phyloP scores from a whole-genome alignment of 2,329 filamentous ascomycete genomes.

The Colletotrichum orbiculare region DNA sequence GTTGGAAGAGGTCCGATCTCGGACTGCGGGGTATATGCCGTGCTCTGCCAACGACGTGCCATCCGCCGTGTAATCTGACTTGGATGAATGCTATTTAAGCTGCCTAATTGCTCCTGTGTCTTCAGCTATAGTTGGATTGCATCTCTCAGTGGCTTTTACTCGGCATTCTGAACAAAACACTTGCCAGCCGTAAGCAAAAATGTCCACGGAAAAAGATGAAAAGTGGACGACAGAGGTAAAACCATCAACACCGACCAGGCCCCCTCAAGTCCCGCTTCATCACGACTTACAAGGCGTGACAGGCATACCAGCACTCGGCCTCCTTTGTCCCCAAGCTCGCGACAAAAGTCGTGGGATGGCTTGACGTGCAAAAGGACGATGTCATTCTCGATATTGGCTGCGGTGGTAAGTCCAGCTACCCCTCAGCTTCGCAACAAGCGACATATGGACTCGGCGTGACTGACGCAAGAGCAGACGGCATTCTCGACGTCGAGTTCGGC shows the following conservation, averaged over 20 bases:
- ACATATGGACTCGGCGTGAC: not conserved
- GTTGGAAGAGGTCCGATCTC: conserved; percentile 35
- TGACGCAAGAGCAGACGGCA: conserved; percentile 58
- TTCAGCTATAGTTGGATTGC: too few relatives aligned
- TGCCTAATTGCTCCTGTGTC: too few relatives aligned
- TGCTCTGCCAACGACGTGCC: not conserved
- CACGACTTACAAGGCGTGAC: conserved; percentile 11
- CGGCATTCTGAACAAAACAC: not conserved
- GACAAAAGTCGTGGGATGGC: conserved; percentile 66
- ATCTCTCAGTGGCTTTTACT: not conserved
- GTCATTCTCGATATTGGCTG: conserved; percentile 72
- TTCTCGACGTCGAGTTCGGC: conserved; percentile 66
- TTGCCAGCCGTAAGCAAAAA: conserved; percentile 12
- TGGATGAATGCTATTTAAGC: not conserved
- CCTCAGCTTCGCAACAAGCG: not conserved
- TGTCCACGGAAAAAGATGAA: conserved; percentile 45
- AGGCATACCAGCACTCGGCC: conserved; percentile 71
- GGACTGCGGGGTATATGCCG: conserved; percentile 13
- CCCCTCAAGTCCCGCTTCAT: too few relatives aligned
- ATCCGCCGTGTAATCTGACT: conserved; percentile 28
- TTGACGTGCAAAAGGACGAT: conserved; percentile 69
- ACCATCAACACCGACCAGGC: not conserved
- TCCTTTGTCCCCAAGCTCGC: conserved; percentile 73
- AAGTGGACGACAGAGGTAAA: conserved; percentile 54
- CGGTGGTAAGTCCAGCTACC: conserved; percentile 58